These are phyloP conservation scores for Fraxinus velutina DNA, from an alignment of 305 asterid species.

Conservation along the genomic window DNA sequence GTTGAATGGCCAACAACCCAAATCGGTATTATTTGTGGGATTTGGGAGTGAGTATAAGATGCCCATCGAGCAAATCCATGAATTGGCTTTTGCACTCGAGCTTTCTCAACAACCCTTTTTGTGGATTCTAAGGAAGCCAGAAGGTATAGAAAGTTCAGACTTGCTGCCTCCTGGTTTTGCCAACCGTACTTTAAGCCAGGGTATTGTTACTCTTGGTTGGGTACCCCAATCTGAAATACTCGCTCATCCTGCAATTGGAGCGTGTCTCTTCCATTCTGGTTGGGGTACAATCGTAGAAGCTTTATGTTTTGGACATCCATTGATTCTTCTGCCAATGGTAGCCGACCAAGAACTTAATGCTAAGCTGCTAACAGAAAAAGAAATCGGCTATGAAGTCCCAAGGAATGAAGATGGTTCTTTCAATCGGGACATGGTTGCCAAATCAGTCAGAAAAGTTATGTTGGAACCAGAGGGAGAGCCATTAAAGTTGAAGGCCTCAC, in stretches of 20 bases:
- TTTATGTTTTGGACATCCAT: constrained; percentile 35
- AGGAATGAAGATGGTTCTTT: constrained; percentile 42
- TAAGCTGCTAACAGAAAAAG: constrained; percentile 34
- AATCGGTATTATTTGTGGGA: constrained; percentile 38
- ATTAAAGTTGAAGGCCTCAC: not conserved
- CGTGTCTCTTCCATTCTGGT: constrained; percentile 40
- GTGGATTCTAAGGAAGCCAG: constrained; percentile 41
- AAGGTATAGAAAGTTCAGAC: constrained; percentile 15
- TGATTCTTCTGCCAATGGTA: constrained; percentile 40
- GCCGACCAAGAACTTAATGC: constrained; percentile 45
- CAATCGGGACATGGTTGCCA: not conserved
- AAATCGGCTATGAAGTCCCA: constrained; percentile 37
- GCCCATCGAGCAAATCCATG: constrained; percentile 38
- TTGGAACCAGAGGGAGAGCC: not conserved
- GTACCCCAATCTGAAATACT: constrained; percentile 38
- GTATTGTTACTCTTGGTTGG: constrained; percentile 34
- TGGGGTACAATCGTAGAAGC: constrained; percentile 42
- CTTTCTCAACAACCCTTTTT: constrained; percentile 37
- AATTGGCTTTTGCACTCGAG: constrained; percentile 36
- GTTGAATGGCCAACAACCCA: constrained; percentile 31
- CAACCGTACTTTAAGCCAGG: constrained; percentile 23
- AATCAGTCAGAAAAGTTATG: constrained; percentile 24
- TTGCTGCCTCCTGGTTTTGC: constrained; percentile 35
- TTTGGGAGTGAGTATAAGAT: constrained; percentile 49
- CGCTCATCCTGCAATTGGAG: constrained; percentile 37